phyloP scores from a whole-genome alignment of 2,329 filamentous ascomycete genomes.

The Penicillium polonicum region DNA sequence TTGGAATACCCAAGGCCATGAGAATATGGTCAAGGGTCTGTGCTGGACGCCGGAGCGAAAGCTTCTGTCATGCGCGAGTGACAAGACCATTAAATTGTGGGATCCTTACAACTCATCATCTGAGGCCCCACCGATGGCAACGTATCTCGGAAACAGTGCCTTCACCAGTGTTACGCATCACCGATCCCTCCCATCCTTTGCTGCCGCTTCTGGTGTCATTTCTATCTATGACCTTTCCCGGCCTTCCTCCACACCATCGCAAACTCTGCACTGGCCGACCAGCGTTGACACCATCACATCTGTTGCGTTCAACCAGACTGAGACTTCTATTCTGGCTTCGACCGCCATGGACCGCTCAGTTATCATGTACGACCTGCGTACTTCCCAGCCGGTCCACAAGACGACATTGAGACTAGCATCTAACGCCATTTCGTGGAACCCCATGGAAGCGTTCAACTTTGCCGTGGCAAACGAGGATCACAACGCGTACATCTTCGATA shows the following conservation, averaged over 20 bases:
- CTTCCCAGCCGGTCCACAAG: slow-evolving; percentile 76
- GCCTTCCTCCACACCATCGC: slow-evolving; percentile 72
- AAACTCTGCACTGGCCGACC: slow-evolving; percentile 83
- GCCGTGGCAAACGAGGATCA: slow-evolving; percentile 93
- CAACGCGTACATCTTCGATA: slow-evolving; percentile 90
- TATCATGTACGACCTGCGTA: slow-evolving; percentile 89
- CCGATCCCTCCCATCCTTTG: slow-evolving; percentile 73
- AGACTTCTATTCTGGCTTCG: slow-evolving; percentile 86
- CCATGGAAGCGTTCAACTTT: slow-evolving; percentile 95
- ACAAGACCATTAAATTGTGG: slow-evolving; percentile 85
- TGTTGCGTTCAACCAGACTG: slow-evolving; percentile 87
- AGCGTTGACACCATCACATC: slow-evolving; percentile 86
- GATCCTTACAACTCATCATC: slow-evolving; percentile 77
- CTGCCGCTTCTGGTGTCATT: slow-evolving; percentile 70
- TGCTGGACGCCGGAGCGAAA: slow-evolving; percentile 85
- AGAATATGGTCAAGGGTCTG: slow-evolving; percentile 89
- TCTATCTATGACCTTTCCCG: slow-evolving; percentile 86
- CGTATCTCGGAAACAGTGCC: slow-evolving; percentile 78
- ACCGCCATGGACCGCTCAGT: slow-evolving; percentile 81
- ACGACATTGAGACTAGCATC: slow-evolving; percentile 77
- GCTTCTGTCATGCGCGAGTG: slow-evolving; percentile 80
- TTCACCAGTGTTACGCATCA: slow-evolving; percentile 86
- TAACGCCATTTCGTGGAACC: slow-evolving; percentile 88
- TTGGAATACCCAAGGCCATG: slow-evolving; percentile 79
- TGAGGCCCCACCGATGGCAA: slow-evolving; percentile 70